phyloP scores from a whole-genome alignment of 2,329 filamentous ascomycete species.

The Gaeumannomyces tritici region DNA sequence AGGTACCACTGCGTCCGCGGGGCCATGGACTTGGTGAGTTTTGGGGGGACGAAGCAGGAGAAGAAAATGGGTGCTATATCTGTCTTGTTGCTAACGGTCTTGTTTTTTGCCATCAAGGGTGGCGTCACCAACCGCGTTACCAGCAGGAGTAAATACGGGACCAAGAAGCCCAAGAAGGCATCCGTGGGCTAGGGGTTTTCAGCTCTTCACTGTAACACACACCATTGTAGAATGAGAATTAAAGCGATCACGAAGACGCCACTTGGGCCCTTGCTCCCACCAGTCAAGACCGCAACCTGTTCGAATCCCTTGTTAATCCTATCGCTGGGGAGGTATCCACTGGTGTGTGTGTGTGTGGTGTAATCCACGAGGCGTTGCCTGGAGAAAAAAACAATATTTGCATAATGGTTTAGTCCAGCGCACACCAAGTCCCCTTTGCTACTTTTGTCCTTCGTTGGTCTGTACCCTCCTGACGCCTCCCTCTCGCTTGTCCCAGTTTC shows the following conservation, averaged over 20 bases:
- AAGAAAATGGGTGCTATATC: too few relatives aligned
- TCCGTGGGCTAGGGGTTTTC: constrained; percentile 31
- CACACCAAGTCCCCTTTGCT: background rate
- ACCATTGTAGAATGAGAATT: background rate
- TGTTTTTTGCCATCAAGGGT: constrained; percentile 44
- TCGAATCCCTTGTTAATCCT: background rate
- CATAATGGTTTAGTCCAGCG: background rate
- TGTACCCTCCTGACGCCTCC: background rate
- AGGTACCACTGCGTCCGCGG: constrained; percentile 90
- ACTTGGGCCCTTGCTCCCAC: background rate
- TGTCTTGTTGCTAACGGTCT: background rate
- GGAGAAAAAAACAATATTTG: background rate
- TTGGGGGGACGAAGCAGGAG: background rate
- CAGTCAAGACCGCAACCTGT: background rate
- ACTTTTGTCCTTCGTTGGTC: background rate
- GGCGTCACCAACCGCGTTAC: constrained; percentile 79
- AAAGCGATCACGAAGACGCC: background rate
- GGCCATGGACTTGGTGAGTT: constrained; percentile 80
- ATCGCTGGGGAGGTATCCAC: background rate
- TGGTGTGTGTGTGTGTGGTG: too few relatives aligned
- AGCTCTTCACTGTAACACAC: background rate
- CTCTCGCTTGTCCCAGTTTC: background rate
- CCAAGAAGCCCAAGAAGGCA: constrained; percentile 93
- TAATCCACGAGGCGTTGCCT: background rate
- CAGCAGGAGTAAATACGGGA: constrained; percentile 91